Conservation (phyloP, 345 rosid genomes). For the Nephelium lappaceum region DNA sequence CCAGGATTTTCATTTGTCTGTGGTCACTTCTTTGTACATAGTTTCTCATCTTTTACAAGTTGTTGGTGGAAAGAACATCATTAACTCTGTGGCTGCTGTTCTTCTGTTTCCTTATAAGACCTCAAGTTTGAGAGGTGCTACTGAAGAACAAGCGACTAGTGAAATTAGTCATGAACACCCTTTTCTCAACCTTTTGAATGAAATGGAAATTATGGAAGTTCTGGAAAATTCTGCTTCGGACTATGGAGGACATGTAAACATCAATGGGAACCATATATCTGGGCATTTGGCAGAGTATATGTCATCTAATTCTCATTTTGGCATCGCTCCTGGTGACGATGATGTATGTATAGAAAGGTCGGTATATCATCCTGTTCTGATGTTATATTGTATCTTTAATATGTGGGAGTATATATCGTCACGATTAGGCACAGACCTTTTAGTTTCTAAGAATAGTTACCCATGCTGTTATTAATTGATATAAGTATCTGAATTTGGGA, state of each 20-base stretch:
- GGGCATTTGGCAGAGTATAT: slow-evolving; percentile 16
- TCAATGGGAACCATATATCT: slow-evolving; percentile 22
- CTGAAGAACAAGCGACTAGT: slow-evolving; percentile 22
- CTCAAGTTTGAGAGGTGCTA: slow-evolving; percentile 26
- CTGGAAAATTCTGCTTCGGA: slow-evolving; percentile 21
- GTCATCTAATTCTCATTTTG: slow-evolving; percentile 28
- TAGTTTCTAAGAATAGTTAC: not conserved
- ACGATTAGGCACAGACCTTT: not conserved
- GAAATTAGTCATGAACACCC: slow-evolving; percentile 20
- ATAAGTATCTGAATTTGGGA: not conserved
- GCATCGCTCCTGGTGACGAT: slow-evolving; percentile 24
- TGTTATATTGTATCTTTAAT: slow-evolving; percentile 12
- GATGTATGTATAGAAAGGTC: slow-evolving; percentile 43
- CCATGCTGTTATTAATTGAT: not conserved
- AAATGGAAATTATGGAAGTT: slow-evolving; percentile 27
- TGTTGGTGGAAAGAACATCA: slow-evolving; percentile 52
- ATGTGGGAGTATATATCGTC: not conserved
- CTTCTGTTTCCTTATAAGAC: slow-evolving; percentile 46
- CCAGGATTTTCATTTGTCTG: slow-evolving; percentile 54
- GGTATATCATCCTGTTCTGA: slow-evolving; percentile 9
- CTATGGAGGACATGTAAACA: slow-evolving; percentile 35
- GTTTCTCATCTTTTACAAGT: slow-evolving; percentile 64
- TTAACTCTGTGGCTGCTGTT: slow-evolving; percentile 41
- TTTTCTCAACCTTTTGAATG: slow-evolving; percentile 30
- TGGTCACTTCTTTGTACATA: slow-evolving; percentile 54